phyloP scores from a whole-genome alignment of 192 early-diverging fungal species.

The Piromyces finnis region DNA sequence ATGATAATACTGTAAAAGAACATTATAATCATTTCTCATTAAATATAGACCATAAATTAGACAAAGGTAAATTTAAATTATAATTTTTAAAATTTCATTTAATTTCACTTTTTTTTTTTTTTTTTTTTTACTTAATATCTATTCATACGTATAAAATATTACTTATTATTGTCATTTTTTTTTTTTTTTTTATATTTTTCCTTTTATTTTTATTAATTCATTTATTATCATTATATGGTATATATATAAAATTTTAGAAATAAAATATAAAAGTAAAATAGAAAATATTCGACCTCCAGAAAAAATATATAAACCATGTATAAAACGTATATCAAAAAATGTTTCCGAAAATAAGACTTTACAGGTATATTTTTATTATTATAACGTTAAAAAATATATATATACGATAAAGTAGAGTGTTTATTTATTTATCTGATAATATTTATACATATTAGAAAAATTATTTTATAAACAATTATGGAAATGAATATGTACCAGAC shows the following conservation, averaged over 20 bases:
- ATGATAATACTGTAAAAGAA: background rate
- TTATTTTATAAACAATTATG: background rate
- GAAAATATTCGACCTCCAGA: background rate
- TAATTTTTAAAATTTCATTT: no score
- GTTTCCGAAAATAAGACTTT: background rate
- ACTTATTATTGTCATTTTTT: no score
- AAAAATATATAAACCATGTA: background rate
- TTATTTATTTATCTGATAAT: no score
- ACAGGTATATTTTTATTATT: background rate
- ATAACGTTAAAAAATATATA: no score
- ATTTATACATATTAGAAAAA: background rate
- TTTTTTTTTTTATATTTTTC: no score
- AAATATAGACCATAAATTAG: background rate
- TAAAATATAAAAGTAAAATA: background rate
- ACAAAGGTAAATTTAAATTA: background rate
- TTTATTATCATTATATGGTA: background rate
- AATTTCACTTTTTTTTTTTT: no score
- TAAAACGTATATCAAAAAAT: background rate
- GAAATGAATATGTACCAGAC: background rate
- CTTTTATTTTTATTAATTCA: background rate
- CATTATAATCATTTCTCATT: background rate
- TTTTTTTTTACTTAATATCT: no score
- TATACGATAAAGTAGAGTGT: no score
- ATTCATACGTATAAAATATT: no score
- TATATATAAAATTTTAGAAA: no score